Evolutionary conservation across 495 filamentous ascomycete genomes (phyloP), one percentile per base, ranked within the genome.

Genomic region (Pseudevernia furfuracea): DNA sequence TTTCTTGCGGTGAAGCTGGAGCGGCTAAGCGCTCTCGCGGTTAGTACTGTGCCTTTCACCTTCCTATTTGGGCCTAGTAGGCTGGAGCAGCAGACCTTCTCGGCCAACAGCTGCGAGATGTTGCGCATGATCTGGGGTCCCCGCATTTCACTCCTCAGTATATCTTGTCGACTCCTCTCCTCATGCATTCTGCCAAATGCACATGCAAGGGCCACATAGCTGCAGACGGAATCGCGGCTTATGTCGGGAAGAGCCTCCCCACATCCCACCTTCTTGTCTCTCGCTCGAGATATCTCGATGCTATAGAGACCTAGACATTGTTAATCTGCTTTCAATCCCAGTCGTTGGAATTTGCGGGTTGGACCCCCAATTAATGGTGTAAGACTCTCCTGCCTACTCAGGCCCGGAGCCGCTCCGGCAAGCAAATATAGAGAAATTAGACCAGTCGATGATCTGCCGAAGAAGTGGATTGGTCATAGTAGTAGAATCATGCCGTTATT

Each of bases 101-200:
- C 28, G 48, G 48, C 25, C 48, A 15, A 30, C 25, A 52, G 48
- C 23, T 28, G 14, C 41, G 19, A 44, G 17, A 49, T 28, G 23
- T 49, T 14, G 30, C 52, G 30, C 52, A 55, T 55, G 52, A 55
- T 55, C 52, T 55, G 30, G 30, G 28, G 52, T 55, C 52, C 30
- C 52, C 52, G 52, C 52, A 55, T 55, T 34, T 55, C 15, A 17
- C 15, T 30, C 30, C 52, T 15, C 52, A 55, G 52, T 21, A 34
- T 19, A 19, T 55, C 48, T 28, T 52, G 48, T 14, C 17, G 21
- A 44, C 43, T 44, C 43, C 23, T 49, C 46, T 58, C 57, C 36
- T 41, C 4, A 59, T 39, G 58, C 52, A 34, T 21, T 34, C 25
- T 55, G 52, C 52, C 52, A 55, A 49, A 55, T 34, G 52, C 52